phyloP scores from a whole-genome alignment of 2,329 filamentous ascomycete species.

The Apiospora marii region DNA sequence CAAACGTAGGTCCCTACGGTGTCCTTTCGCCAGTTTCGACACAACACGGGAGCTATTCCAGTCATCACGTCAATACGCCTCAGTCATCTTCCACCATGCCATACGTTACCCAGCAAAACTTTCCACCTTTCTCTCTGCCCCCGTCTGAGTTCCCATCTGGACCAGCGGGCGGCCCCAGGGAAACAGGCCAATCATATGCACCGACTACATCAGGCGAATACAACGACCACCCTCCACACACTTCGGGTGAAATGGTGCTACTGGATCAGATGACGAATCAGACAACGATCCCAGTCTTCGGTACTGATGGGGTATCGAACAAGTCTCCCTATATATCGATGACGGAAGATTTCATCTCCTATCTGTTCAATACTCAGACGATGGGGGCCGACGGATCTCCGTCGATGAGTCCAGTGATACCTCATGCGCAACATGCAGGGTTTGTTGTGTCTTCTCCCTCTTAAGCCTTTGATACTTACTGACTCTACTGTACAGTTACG shows the following conservation, averaged over 20 bases:
- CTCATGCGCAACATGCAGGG: conserved; percentile 56
- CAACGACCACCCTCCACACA: conserved; percentile 50
- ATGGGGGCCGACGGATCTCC: conserved; percentile 56
- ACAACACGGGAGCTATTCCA: conserved; percentile 56
- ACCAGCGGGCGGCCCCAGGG: conserved; percentile 44
- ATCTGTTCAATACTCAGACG: conserved; percentile 77
- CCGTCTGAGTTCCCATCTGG: conserved; percentile 64
- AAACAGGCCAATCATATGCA: conserved; percentile 48
- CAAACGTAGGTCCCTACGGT: conserved; percentile 57
- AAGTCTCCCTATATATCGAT: conserved; percentile 86
- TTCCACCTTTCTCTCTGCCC: conserved; percentile 68
- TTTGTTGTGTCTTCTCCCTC: conserved; percentile 45
- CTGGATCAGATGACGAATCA: conserved; percentile 69
- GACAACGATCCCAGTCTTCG: conserved; percentile 85
- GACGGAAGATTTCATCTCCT: conserved; percentile 87
- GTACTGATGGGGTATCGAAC: conserved; percentile 77
- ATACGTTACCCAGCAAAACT: conserved; percentile 68
- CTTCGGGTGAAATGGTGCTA: conserved; percentile 63
- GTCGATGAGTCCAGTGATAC: conserved; percentile 58
- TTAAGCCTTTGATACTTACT: conserved; percentile 33
- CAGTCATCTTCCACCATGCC: conserved; percentile 51
- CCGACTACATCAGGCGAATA: conserved; percentile 53
- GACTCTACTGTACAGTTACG: conserved; percentile 51
- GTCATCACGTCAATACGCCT: conserved; percentile 53
- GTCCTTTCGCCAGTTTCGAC: conserved; percentile 61